These are phyloP conservation scores for Rosa lucieae DNA, from an alignment of 306 rosid genomes.

Conservation along the genomic window DNA sequence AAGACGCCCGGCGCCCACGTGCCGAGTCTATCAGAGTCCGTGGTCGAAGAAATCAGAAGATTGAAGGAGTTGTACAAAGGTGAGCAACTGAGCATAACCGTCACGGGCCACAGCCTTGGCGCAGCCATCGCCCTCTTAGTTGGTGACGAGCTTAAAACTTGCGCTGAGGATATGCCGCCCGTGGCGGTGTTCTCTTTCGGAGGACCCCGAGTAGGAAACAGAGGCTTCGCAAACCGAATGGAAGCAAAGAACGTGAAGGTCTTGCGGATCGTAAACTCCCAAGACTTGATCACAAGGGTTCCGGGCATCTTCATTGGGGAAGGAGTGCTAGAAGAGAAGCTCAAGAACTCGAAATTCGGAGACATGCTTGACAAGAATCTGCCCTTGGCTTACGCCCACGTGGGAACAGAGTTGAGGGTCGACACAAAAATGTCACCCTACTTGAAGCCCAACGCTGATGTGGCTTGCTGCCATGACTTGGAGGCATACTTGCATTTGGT, in stretches of 20 bases:
- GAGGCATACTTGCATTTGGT: slow-evolving; percentile 93
- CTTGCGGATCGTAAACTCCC: slow-evolving; percentile 73
- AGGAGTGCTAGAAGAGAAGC: slow-evolving; percentile 42
- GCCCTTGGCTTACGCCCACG: slow-evolving; percentile 71
- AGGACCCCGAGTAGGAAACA: slow-evolving; percentile 87
- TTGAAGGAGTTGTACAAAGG: slow-evolving; percentile 56
- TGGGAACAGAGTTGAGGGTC: slow-evolving; percentile 72
- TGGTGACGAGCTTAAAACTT: slow-evolving; percentile 62
- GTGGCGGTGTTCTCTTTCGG: slow-evolving; percentile 90
- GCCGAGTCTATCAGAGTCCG: slow-evolving; percentile 62
- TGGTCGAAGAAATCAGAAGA: slow-evolving; percentile 62
- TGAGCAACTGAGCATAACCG: slow-evolving; percentile 67
- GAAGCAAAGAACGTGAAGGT: slow-evolving; percentile 53
- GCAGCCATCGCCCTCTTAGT: slow-evolving; percentile 80
- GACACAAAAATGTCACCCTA: slow-evolving; percentile 86
- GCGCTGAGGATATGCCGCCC: slow-evolving; percentile 41
- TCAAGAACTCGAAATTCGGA: slow-evolving; percentile 33
- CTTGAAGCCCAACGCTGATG: slow-evolving; percentile 80
- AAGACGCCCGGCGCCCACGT: slow-evolving; percentile 74
- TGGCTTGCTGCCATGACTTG: slow-evolving; percentile 85
- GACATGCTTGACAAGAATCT: slow-evolving; percentile 53
- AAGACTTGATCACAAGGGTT: slow-evolving; percentile 76
- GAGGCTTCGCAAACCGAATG: slow-evolving; percentile 49
- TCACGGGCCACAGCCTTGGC: slow-evolving; percentile 88
- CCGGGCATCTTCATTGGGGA: slow-evolving; percentile 54